Conservation (phyloP, 2,329 filamentous ascomycete genomes). For the Penicillium sp. region DNA sequence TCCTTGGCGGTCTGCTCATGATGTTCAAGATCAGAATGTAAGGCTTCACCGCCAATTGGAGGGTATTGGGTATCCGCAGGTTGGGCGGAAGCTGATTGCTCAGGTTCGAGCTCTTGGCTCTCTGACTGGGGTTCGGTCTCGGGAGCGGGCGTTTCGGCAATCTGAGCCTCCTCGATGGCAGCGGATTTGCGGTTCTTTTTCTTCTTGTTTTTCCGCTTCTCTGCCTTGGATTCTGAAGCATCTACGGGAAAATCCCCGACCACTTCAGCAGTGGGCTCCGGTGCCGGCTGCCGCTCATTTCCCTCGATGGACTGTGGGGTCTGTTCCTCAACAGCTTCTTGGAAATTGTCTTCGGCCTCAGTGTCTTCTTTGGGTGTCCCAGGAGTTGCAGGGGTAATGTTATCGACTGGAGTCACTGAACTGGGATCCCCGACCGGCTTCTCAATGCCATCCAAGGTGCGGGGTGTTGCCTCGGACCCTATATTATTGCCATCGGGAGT, state of each 20-base stretch:
- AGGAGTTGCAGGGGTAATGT: background rate
- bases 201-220: conserved; percentile 24
- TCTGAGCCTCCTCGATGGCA: conserved; percentile 12
- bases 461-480: background rate
- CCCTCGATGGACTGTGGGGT: background rate
- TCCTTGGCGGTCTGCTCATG: background rate
- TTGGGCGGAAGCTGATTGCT: conserved; percentile 4
- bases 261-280: background rate
- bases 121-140: conserved; percentile 7
- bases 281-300: background rate
- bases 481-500: background rate
- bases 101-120: conserved; percentile 5
- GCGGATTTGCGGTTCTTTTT: conserved; percentile 26
- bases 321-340: conserved; percentile 22
- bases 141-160: conserved; percentile 2
- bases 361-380: conserved; percentile 14
- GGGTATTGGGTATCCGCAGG: conserved; percentile 9
- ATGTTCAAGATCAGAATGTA: conserved; percentile 9
- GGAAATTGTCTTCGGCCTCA: conserved; percentile 16
- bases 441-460: background rate
- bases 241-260: conserved; percentile 3
- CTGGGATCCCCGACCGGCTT: conserved; percentile 4
- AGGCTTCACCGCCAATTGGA: conserved; percentile 12
- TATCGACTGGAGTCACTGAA: background rate
- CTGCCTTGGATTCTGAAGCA: conserved; percentile 7